Evolutionary conservation across 169 alveolate genomes (phyloP), one percentile per base, ranked within the genome.

Genomic region (Cryptosporidium ryanae): DNA sequence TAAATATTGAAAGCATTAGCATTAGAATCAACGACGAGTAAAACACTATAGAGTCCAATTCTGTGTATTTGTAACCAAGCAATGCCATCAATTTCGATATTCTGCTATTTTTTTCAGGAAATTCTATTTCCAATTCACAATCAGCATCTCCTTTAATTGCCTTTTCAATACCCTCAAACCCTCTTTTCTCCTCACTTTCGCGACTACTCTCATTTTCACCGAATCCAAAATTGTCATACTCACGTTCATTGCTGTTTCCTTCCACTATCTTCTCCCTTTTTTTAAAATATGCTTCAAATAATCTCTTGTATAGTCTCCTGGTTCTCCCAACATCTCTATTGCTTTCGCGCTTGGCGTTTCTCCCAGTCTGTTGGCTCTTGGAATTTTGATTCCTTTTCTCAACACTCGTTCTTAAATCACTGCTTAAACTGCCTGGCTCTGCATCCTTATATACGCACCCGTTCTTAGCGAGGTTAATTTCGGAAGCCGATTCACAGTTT

Each of bases 1-100:
- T 46, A 38, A 76, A 76, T 10, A 76, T 76, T 7, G 87, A 55
- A 23, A 55, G 27, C 87, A 76, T 76, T 21, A 76, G 52, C 87
- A 76, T 76, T 34, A 59, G 43, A 32, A 76, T 70, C 49, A 76
- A 25, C 13, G 76, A 76, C 21, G 32, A 21, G 25, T 64, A 29
- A 18, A 54, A 66, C 10, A 18, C 23, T 5, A 34, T 29, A 1
- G 82, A 38, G 46, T 38, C 46, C 8, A 10, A 38, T 38, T 38
- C 46, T 38, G 3, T 38, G 46, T 38, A 38, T 38, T 38, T 38
- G 46, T 38, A 38, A 38, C 46, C 46, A 7, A 52, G 13, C 5
- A 0, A 4, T n/a, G 3, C 31, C 27, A 52, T n/a, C 13, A 52
- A 52, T 52, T 52, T 52, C 46, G 8, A 38, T 38, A 38, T 0